Evolutionary conservation across 106 monocot species (phyloP).

Genomic region (Dioscorea dumetorum): DNA sequence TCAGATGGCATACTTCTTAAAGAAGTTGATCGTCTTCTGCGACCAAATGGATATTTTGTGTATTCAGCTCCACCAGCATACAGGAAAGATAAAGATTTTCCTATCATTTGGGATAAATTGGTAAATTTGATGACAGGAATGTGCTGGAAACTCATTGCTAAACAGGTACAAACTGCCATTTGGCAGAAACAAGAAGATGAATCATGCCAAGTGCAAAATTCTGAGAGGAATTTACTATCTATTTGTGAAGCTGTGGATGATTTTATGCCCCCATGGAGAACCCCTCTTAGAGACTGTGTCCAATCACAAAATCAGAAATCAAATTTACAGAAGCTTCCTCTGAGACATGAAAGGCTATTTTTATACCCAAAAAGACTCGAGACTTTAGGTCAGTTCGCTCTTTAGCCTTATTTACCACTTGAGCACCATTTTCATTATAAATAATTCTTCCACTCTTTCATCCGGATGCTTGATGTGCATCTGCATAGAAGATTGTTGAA

Average conservation of each 20-base stretch:
- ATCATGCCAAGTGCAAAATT: conserved; percentile 58
- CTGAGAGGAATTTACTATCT: conserved; percentile 41
- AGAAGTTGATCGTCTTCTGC: conserved; percentile 90
- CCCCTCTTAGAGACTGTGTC: conserved; percentile 69
- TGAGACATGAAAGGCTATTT: conserved; percentile 57
- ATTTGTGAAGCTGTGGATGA: conserved; percentile 57
- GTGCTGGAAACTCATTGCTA: conserved; percentile 94
- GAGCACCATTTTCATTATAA: neutral
- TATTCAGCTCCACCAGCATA: conserved; percentile 99
- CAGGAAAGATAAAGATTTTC: conserved; percentile 81
- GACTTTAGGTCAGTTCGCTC: conserved; percentile 53
- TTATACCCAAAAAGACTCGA: conserved; percentile 68
- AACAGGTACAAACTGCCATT: conserved; percentile 90
- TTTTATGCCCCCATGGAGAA: conserved; percentile 57
- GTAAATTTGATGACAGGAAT: conserved; percentile 66
- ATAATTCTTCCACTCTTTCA: no score
- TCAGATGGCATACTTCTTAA: conserved; percentile 94
- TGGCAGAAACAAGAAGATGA: conserved; percentile 81
- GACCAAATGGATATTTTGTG: conserved; percentile 92
- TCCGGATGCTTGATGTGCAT: no score
- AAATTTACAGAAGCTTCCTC: conserved; percentile 53
- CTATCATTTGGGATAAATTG: conserved; percentile 83
- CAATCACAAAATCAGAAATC: conserved; percentile 21
- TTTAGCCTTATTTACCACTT: neutral
- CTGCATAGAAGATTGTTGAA: no score